Evolutionary conservation across 345 rosid species (phyloP).

Genomic region (Sisymbrium altissimum): DNA sequence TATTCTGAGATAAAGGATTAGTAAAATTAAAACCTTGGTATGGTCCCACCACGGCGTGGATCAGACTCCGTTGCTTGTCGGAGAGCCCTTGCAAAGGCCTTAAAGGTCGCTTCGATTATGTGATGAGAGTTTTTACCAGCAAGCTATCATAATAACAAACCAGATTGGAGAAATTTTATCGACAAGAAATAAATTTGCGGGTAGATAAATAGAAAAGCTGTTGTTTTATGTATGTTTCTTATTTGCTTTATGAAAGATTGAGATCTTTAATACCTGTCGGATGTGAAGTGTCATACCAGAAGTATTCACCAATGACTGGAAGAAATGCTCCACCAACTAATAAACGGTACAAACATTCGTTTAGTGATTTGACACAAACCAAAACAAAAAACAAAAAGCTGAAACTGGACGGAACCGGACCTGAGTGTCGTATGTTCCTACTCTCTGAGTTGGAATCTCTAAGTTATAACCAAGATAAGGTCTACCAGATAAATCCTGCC

Average conservation of each 20-base stretch:
- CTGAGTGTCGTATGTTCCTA: conserved; percentile 89
- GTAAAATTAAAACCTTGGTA: conserved; percentile 62
- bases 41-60: conserved; percentile 67
- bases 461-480: conserved; percentile 75
- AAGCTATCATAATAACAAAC: conserved; percentile 45
- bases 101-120: conserved; percentile 91
- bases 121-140: conserved; percentile 92
- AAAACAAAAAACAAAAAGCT: conserved; percentile 3
- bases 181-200: neutral
- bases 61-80: conserved; percentile 86
- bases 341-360: conserved; percentile 29
- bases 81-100: conserved; percentile 97
- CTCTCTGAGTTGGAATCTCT: conserved; percentile 73
- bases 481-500: conserved; percentile 84
- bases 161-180: neutral
- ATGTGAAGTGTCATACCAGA: conserved; percentile 98
- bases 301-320: conserved; percentile 88
- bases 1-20: neutral
- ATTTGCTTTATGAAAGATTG: neutral
- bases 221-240: neutral
- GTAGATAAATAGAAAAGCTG: neutral
- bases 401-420: conserved; percentile 28
- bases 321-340: conserved; percentile 87
- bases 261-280: conserved; percentile 52
- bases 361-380: conserved; percentile 3